phyloP scores from a whole-genome alignment of 2,329 filamentous ascomycete genomes.

The Phialocephala subalpina region DNA sequence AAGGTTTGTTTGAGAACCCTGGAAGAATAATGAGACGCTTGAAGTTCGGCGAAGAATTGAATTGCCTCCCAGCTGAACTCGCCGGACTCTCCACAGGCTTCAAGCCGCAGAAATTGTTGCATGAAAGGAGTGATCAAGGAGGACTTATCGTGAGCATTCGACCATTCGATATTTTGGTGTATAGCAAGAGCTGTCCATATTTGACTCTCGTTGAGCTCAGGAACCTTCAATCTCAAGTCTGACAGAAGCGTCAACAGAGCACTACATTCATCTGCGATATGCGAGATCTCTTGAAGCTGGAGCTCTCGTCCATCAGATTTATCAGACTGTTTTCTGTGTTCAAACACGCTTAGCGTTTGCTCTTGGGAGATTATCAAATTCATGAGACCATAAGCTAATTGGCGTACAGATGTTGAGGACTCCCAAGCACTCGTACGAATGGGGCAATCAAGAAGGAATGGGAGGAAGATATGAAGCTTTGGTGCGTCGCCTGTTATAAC shows the following conservation, averaged over 20 bases:
- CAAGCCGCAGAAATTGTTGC: conserved; percentile 22
- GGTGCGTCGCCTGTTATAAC: conserved; percentile 24
- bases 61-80: conserved; percentile 43
- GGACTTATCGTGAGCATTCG: conserved; percentile 35
- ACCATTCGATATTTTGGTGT: conserved; percentile 42
- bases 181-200: conserved; percentile 40
- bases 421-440: conserved; percentile 65
- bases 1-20: conserved; percentile 43
- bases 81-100: conserved; percentile 2
- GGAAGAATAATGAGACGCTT: conserved; percentile 44
- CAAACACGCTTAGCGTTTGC: conserved; percentile 34
- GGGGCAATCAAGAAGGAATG: conserved; percentile 66
- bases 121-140: conserved; percentile 24
- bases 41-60: conserved; percentile 43
- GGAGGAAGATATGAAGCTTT: conserved; percentile 64
- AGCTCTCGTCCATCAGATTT: conserved; percentile 39
- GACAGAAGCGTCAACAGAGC: conserved; percentile 29
- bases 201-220: conserved; percentile 23
- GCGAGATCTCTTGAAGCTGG: conserved; percentile 33
- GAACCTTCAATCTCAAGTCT: conserved; percentile 27
- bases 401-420: conserved; percentile 57
- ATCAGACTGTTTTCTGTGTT: conserved; percentile 41
- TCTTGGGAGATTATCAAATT: conserved; percentile 46
- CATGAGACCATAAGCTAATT: conserved; percentile 62
- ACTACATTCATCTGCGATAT: conserved; percentile 38